phyloP scores from a whole-genome alignment of 805 yeast genomes.

The Hanseniaspora mollemarum region DNA sequence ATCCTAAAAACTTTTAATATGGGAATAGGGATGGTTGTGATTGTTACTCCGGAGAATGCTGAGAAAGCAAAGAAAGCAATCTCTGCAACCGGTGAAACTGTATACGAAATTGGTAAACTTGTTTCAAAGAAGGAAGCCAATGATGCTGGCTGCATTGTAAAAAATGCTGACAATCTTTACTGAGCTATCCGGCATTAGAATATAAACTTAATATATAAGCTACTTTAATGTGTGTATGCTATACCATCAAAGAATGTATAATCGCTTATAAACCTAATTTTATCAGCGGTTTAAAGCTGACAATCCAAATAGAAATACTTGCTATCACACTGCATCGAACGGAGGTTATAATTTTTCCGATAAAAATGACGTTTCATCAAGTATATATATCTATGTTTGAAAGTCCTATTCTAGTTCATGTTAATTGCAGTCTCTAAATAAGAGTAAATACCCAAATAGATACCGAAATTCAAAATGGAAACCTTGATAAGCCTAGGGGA shows the following conservation, averaged over 20 bases:
- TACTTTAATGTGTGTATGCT: too few species aligned
- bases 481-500: slow-evolving; percentile 60
- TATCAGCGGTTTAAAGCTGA: too few species aligned
- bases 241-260: too few species aligned
- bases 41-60: slow-evolving; percentile 62
- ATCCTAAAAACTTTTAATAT: slow-evolving; percentile 82
- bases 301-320: too few species aligned
- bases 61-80: slow-evolving; percentile 44
- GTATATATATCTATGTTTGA: too few species aligned
- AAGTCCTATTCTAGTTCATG: slow-evolving; percentile 5
- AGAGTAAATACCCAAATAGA: slow-evolving; percentile 54
- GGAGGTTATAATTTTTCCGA: too few species aligned
- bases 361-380: too few species aligned
- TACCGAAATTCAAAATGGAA: slow-evolving; percentile 52
- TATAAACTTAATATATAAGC: not conserved
- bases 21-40: slow-evolving; percentile 94
- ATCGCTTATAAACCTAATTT: too few species aligned
- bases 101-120: slow-evolving; percentile 56
- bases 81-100: slow-evolving; percentile 59
- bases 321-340: too few species aligned
- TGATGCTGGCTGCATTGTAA: slow-evolving; percentile 50
- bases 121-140: slow-evolving; percentile 34
- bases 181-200: slow-evolving; percentile 14
- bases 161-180: slow-evolving; percentile 29
- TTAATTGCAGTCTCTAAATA: slow-evolving; percentile 35